phyloP scores from a whole-genome alignment of 129 eudicot species.

The Lactuca sativa region DNA sequence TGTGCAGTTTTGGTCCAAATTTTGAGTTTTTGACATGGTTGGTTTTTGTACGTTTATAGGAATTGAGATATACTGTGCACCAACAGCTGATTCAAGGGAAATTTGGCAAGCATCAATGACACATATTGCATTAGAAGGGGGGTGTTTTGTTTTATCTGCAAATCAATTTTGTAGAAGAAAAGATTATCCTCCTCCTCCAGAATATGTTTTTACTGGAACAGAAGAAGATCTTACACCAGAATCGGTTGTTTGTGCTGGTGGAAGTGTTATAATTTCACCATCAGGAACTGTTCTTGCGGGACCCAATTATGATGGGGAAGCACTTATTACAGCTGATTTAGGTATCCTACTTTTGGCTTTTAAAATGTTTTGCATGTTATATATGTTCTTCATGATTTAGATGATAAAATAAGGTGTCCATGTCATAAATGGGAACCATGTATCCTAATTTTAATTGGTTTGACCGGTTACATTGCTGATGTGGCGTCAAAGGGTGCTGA shows the following conservation, averaged over 20 bases:
- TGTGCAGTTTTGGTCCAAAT: too few relatives aligned
- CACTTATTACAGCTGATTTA: constrained; percentile 86
- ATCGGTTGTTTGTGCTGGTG: constrained; percentile 94
- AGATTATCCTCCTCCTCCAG: constrained; percentile 97
- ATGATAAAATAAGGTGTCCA: too few relatives aligned
- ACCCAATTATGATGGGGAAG: constrained; percentile 94
- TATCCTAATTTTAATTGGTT: too few relatives aligned
- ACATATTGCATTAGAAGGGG: constrained; percentile 97
- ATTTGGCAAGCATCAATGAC: constrained; percentile 99
- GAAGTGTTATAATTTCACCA: constrained; percentile 91
- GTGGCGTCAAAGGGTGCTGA: too few relatives aligned
- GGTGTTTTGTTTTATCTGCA: constrained; percentile 90
- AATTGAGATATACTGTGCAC: constrained; percentile 96
- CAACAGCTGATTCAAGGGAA: constrained; percentile 97
- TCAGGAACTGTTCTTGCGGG: constrained; percentile 88
- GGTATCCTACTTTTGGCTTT: constrained; percentile 36
- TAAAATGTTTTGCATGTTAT: neutral
- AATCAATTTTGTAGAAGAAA: constrained; percentile 92
- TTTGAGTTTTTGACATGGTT: too few relatives aligned
- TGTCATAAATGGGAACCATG: too few relatives aligned
- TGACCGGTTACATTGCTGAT: too few relatives aligned
- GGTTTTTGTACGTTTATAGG: constrained; percentile 43
- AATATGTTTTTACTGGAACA: constrained; percentile 57
- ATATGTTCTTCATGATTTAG: neutral
- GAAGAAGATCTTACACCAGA: constrained; percentile 87